A percentile compares a stretch with the other conserved stretches of the same genome.
Evolutionary conservation across 768 basidiomycete species (phyloP).

Genomic region (Auricularia auricula-judae): DNA sequence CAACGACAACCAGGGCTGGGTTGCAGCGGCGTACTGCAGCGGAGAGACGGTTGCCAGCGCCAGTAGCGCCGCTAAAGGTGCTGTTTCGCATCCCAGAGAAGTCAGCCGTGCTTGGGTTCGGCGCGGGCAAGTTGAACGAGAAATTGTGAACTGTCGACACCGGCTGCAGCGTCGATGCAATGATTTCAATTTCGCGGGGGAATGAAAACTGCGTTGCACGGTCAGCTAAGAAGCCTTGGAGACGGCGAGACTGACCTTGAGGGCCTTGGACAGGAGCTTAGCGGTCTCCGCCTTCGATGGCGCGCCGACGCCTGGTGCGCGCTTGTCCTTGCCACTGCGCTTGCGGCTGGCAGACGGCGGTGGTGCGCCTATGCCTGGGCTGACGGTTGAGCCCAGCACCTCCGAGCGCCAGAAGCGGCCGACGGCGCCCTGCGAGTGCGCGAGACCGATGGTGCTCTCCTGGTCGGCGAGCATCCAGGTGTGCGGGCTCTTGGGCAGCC

Average conservation of each 20-base stretch:
- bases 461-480: conserved; percentile 86
- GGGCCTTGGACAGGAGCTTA: conserved; percentile 82
- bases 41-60: not conserved
- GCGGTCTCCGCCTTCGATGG: conserved; percentile 79
- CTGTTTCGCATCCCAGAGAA: not conserved
- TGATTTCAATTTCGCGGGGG: conserved; percentile 84
- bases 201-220: conserved; percentile 58
- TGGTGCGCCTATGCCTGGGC: conserved; percentile 60
- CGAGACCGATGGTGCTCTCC: conserved; percentile 68
- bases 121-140: conserved; percentile 74
- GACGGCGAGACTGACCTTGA: conserved; percentile 48
- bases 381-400: conserved; percentile 79
- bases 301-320: conserved; percentile 52
- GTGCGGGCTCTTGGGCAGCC: conserved; percentile 79
- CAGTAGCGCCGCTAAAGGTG: not conserved
- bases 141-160: conserved; percentile 89
- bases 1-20: not conserved
- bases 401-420: conserved; percentile 87
- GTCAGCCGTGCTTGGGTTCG: conserved; percentile 32
- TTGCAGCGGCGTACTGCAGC: not conserved
- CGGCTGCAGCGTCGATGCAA: conserved; percentile 90
- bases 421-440: conserved; percentile 78
- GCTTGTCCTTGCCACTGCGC: conserved; percentile 53
- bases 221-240: not conserved
- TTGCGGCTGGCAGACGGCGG: conserved; percentile 25